Evolutionary conservation across 164 flowering plant genomes (phyloP), one percentile per base, ranked within the genome.

Genomic region (Nymphaea colorata): DNA sequence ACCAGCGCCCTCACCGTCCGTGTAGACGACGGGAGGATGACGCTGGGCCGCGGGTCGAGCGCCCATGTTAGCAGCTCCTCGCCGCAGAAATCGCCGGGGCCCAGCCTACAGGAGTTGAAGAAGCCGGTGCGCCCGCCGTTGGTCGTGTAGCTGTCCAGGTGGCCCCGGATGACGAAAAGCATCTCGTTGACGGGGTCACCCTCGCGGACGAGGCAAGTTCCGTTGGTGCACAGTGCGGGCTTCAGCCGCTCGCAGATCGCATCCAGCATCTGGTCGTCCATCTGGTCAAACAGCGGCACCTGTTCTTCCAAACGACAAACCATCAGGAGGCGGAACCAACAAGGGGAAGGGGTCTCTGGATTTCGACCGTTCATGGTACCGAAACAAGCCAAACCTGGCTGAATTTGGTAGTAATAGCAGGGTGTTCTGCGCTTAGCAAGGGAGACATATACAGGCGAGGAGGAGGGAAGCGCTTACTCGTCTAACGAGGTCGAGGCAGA

Each of bases 31-130:
- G 98, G 97, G 12, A 89, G 86, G 70, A 77, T 77, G 25, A 77
- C 75, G 12, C 77, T 76, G 2, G 89, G 93, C 0, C 87, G 83
- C 2, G 94, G 96, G 69, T 93, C 93, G 6, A 93, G 83, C 0
- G 97, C 97, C 98, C 97, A 93, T 11, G 97, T 91, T 14, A 93
- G 82, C 4, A 93, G 82, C 68, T 93, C 98, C 77, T 93, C 98
- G 0, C 98, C 98, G 60, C 96, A 91, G 82, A 93, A 93, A 62
- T 89, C 97, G 25, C 94, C 94, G 0, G 97, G 90, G 3, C 94
- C 94, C 6, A 91, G 80, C 0, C 78, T 78, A 70, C 87, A 83
- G 2, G 92, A 87, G 75, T 93, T 89, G 88, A 93, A 91, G 83
- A 93, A 93, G 7, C 97, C 98, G 3, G 88, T 86, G 0, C 98